These are phyloP conservation scores for Poa annua DNA, from an alignment of 176 grass and related monocot species.

Conservation along the genomic window DNA sequence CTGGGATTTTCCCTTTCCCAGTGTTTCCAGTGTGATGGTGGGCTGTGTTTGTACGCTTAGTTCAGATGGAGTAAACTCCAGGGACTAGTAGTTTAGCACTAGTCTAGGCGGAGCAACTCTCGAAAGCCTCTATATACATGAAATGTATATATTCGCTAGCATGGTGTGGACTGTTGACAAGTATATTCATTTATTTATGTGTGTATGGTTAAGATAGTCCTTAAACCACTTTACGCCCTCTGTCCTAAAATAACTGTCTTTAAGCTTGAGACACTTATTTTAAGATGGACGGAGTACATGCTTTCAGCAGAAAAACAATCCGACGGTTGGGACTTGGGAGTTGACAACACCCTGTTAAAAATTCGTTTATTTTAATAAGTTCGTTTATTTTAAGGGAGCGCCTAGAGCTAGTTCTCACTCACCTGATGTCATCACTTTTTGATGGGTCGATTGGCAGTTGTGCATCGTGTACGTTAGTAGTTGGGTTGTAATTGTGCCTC, in stretches of 20 bases:
- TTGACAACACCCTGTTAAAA: no score
- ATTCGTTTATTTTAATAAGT: no score
- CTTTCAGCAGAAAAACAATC: neutral
- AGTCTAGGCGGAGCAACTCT: slow-evolving; percentile 47
- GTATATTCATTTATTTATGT: slow-evolving; percentile 65
- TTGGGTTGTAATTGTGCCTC: no score
- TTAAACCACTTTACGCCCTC: neutral
- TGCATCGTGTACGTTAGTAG: no score
- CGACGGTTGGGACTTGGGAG: no score
- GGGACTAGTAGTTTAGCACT: slow-evolving; percentile 46
- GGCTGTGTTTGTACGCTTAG: slow-evolving; percentile 52
- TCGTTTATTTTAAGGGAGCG: no score
- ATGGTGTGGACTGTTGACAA: slow-evolving; percentile 29
- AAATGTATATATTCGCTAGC: slow-evolving; percentile 63
- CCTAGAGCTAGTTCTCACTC: no score
- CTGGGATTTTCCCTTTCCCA: slow-evolving; percentile 58
- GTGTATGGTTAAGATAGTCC: slow-evolving; percentile 38
- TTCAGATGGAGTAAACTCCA: slow-evolving; percentile 48
- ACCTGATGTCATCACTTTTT: no score
- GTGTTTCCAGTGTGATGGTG: slow-evolving; percentile 37
- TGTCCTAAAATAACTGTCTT: no score
- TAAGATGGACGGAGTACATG: no score
- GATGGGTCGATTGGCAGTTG: no score
- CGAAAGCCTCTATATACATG: slow-evolving; percentile 50
- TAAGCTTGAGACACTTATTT: no score